Evolutionary conservation across 352 stramenopile genomes (phyloP).

Genomic region (Aphanomyces astaci): DNA sequence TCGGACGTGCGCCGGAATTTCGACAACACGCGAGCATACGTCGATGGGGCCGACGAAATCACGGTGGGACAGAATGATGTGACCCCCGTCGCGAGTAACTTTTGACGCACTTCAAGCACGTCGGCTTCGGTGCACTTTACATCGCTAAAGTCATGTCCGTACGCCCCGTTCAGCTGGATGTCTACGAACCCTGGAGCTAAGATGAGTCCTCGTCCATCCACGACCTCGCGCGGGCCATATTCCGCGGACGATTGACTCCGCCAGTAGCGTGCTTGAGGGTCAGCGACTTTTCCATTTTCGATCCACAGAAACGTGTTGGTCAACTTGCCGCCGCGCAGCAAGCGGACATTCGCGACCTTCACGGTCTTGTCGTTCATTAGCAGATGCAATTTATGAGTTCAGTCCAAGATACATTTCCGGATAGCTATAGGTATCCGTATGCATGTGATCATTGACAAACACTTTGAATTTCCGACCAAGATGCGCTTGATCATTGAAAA

Average conservation of each 20-base stretch:
- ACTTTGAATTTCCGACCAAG: neutral
- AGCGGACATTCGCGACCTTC: slow-evolving; percentile 48
- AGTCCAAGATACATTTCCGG: neutral
- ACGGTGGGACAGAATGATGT: slow-evolving; percentile 84
- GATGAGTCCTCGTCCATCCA: slow-evolving; percentile 66
- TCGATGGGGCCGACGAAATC: slow-evolving; percentile 51
- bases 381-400: too few species aligned
- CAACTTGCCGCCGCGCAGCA: slow-evolving; percentile 39
- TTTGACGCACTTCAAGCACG: slow-evolving; percentile 36
- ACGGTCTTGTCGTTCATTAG: slow-evolving; percentile 17
- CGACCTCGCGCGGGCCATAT: slow-evolving; percentile 35
- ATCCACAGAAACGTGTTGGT: slow-evolving; percentile 37
- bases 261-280: slow-evolving; percentile 55
- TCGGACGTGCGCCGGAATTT: slow-evolving; percentile 38
- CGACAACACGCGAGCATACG: slow-evolving; percentile 48
- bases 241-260: slow-evolving; percentile 23
- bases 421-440: neutral
- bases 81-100: slow-evolving; percentile 54
- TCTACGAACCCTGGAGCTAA: slow-evolving; percentile 82
- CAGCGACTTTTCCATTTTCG: slow-evolving; percentile 41
- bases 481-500: slow-evolving; percentile 86
- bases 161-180: slow-evolving; percentile 84
- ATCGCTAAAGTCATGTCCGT: slow-evolving; percentile 80
- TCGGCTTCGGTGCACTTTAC: slow-evolving; percentile 32
- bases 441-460: neutral